Evolutionary conservation across 2,329 filamentous ascomycete species (phyloP), one percentile per base, ranked within the genome.

Genomic region (Pseudogymnoascus sp.): DNA sequence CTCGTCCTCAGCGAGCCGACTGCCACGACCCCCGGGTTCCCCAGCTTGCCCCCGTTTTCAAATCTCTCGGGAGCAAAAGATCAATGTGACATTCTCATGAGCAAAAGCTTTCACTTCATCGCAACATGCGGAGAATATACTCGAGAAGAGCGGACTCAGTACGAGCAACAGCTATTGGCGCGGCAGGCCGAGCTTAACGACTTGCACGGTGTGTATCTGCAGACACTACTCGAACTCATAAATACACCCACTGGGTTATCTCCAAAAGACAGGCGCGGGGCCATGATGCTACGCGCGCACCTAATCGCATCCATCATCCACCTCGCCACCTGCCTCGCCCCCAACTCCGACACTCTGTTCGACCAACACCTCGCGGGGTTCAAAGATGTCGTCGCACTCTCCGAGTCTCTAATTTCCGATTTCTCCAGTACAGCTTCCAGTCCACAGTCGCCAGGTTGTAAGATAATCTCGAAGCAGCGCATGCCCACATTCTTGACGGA

Each of bases 401-500:
- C 44, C 9, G 44, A 54, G 26, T 17, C 26, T 11, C 26, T 54
- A n/a, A 33, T 54, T 17, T 33, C 8, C 13, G 44, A 54, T 17
- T 33, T 54, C 2, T 54, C 26, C 9, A 33, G n/a, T 15, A n/a
- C 44, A 6, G 11, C 26, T 6, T 6, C n/a, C 26, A 54, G 26
- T 17, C 44, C 26, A n/a, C 4, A 54, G 2, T 17, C 26, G n/a
- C 26, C 26, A 11, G 44, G 21, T 15, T 10, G 26, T 0, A 54
- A 31, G n/a, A 33, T 17, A 17, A 0, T 11, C 26, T 5, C 26
- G 8, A 54, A n/a, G 17, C 8, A 33, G 26, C 44, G 44, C 59
- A 63, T 36, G 9, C 54, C 62, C 8, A 62, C 59, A 31, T 60
- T 39, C 36, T 13, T 40, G 40, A 41, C 31, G 0, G 58, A 60